Evolutionary conservation across 225 moss, liverwort and hornwort genomes (phyloP).

Genomic region (Lunularia cruciata): DNA sequence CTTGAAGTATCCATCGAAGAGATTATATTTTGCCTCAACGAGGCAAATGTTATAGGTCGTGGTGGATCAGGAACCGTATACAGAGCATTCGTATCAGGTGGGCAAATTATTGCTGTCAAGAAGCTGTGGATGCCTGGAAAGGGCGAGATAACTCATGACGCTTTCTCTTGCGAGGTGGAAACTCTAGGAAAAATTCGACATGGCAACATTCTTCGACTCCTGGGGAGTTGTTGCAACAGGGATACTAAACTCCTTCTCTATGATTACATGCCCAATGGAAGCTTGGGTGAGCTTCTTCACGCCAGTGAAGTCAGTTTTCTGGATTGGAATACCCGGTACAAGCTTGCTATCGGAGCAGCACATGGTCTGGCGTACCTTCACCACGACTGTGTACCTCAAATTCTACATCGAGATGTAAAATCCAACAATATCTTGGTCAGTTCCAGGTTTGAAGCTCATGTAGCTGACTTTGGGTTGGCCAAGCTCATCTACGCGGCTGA

Average conservation of each 20-base stretch:
- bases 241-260: slow-evolving; percentile 44
- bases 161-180: slow-evolving; percentile 47
- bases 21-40: slow-evolving; percentile 33
- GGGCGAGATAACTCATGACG: slow-evolving; percentile 44
- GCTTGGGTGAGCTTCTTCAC: slow-evolving; percentile 49
- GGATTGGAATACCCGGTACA: slow-evolving; percentile 44
- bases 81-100: slow-evolving; percentile 34
- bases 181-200: slow-evolving; percentile 50
- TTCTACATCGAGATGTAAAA: slow-evolving; percentile 82
- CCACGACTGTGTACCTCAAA: slow-evolving; percentile 64
- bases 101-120: slow-evolving; percentile 43
- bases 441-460: slow-evolving; percentile 66
- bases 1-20: slow-evolving; percentile 40
- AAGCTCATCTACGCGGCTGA: slow-evolving; percentile 64
- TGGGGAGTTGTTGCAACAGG: slow-evolving; percentile 48
- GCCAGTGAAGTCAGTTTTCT: slow-evolving; percentile 26
- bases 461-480: slow-evolving; percentile 77
- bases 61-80: slow-evolving; percentile 47
- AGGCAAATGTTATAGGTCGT: slow-evolving; percentile 40
- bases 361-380: slow-evolving; percentile 48
- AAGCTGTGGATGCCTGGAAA: slow-evolving; percentile 46
- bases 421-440: slow-evolving; percentile 74
- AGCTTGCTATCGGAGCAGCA: slow-evolving; percentile 43
- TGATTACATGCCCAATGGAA: slow-evolving; percentile 50
- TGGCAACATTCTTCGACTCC: slow-evolving; percentile 45